phyloP scores from a whole-genome alignment of 179 eudicot species.

The Heliamphora pulchella region DNA sequence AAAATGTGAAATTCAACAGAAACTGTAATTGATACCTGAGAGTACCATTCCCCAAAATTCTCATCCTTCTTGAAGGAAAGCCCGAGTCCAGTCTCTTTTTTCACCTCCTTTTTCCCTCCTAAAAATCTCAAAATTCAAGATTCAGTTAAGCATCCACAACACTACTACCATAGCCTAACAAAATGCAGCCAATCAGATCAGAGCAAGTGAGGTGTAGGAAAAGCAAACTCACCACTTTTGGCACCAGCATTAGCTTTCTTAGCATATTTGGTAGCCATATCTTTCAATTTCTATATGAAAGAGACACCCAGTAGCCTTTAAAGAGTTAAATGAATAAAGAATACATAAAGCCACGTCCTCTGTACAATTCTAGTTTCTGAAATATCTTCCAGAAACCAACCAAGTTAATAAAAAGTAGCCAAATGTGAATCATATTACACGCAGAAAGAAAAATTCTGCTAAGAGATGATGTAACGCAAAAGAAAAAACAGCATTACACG shows the following conservation, averaged over 20 bases:
- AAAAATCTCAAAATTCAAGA: not conserved
- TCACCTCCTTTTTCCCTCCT: constrained; percentile 54
- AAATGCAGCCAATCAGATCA: not conserved
- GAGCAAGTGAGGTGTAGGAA: not conserved
- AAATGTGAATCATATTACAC: too few species aligned
- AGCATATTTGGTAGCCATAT: not conserved
- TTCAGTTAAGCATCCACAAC: not conserved
- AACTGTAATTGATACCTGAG: constrained; percentile 51
- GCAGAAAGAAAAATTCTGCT: too few species aligned
- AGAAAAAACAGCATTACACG: too few species aligned
- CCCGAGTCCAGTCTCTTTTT: constrained; percentile 73
- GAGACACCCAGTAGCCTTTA: too few species aligned
- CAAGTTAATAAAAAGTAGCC: too few species aligned
- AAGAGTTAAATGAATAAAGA: too few species aligned
- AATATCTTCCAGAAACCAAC: too few species aligned
- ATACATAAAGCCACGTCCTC: too few species aligned
- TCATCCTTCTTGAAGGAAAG: constrained; percentile 74
- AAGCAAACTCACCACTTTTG: not conserved
- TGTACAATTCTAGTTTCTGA: too few species aligned
- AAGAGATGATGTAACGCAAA: too few species aligned
- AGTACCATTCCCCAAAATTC: constrained; percentile 96
- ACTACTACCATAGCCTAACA: not conserved
- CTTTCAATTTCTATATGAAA: not conserved
- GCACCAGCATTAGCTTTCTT: not conserved
- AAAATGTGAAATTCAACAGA: not conserved